Evolutionary conservation across 176 grass and related monocot genomes (phyloP), one percentile per base, ranked within the genome.

Genomic region (Cenchrus americanus): DNA sequence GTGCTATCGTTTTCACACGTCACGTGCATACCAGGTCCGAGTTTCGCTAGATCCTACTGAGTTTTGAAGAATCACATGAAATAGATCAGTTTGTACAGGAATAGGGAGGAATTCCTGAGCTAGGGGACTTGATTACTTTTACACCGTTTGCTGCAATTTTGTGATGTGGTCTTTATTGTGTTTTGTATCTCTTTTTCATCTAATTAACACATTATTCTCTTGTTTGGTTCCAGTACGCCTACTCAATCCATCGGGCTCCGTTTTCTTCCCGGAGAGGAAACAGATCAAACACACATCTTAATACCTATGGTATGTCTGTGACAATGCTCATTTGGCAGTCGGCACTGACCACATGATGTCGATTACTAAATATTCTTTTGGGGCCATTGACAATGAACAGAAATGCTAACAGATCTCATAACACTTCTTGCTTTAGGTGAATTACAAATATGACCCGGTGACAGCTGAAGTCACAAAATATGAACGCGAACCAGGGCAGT

Each of bases 241-340:
- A 78, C 80, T 77, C 87, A 89, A 80, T 89, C 87, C 63, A 85
- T 89, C 24, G 91, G 84, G 37, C 62, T 92, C 44, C 81, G 86
- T 49, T 86, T 74, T 84, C 10, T 91, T 70, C 14, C 58, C 3
- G 11, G 78, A 57, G 67, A 44, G 34, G 71, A 55, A 52, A 77
- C 62, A 32, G 78, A 67, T 17, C 52, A 18, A 69, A 65, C 72
- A 27, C 80, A 82, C 70, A 78, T 93, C 15, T 7, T 82, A 71
- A 66, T 87, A 61, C 91, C 76, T 18, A 79, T 66, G 71, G 87
- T 93, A 93, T 78, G 84, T 84, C 5, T 66, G 22, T 65, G 26
- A 58, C 5, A 48, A 21, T 59, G 24, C 60, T 70, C 40, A 37
- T 22, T 44, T 50, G 37, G 67, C 40, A 37, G 18, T 44, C 43